Percentiles rank a stretch among this genome's conserved stretches.
Conservation (phyloP, 2,329 filamentous ascomycete genomes). For the Diplodia intermedia region DNA sequence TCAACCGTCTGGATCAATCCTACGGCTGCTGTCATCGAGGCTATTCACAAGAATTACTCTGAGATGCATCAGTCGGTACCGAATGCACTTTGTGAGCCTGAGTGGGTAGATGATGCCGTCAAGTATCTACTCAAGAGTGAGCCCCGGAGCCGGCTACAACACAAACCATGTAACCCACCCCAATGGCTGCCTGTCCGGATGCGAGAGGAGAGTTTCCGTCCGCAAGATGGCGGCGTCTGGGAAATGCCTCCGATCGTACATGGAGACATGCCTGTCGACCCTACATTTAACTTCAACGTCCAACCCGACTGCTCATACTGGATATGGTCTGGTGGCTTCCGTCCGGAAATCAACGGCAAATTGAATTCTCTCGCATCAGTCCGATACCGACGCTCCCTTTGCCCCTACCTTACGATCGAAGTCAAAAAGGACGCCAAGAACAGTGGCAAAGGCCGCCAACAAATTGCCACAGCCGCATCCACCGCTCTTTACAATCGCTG, state of each 20-base stretch:
- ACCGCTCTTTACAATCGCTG: constrained; percentile 5
- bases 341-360: not conserved
- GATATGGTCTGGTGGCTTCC: constrained; percentile 7
- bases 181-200: constrained; percentile 10
- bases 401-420: constrained; percentile 1
- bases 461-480: not conserved
- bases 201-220: constrained; percentile 11
- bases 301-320: constrained; percentile 9
- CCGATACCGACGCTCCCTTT: not conserved
- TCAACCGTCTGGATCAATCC: constrained; percentile 5
- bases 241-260: constrained; percentile 2
- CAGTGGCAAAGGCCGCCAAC: not conserved
- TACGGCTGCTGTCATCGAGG: not conserved
- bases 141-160: not conserved
- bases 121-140: constrained; percentile 13
- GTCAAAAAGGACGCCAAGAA: not conserved
- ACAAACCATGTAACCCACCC: not conserved
- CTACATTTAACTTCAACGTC: constrained; percentile 1
- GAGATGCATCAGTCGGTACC: constrained; percentile 6
- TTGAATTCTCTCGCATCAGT: constrained; percentile 1
- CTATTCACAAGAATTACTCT: constrained; percentile 6
- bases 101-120: constrained; percentile 12
- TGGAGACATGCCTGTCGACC: not conserved
- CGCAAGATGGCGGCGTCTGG: constrained; percentile 4
- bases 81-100: not conserved